Evolutionary conservation across 495 filamentous ascomycete species (phyloP), one percentile per base, ranked within the genome.

Genomic region (Astrothelium macrocarpum): DNA sequence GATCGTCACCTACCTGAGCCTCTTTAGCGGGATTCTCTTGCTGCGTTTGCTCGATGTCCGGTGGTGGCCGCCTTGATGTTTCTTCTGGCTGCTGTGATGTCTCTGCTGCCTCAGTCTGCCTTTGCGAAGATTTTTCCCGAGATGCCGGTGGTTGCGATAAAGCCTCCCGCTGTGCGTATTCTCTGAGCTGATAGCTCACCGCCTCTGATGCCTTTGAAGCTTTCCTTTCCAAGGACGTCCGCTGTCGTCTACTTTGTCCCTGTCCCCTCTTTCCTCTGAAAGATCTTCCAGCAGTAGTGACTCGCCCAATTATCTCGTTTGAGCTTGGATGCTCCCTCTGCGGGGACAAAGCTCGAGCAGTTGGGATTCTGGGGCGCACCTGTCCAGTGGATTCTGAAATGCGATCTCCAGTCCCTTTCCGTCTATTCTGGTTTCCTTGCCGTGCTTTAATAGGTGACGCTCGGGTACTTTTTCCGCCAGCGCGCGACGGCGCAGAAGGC

Each of bases 131-230:
- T 26, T 29, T 56, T 25, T 29, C 29, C 29, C 49, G 49, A 18
- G 26, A 64, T 64, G 62, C 49, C 32, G 25, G 20, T 64, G 53
- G 32, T 39, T 34, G 49, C 31, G 49, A 26, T 64, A 42, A 64
- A 59, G 49, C 46, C 32, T 20, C 42, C 49, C 53, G 16, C 46
- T 29, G 49, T 56, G 49, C 25, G 25, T 56, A n/a, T 29, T 56
- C 49, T 56, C 49, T 25, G 49, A 56, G 49, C 49, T 29, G 49
- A 56, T 56, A 56, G 49, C 49, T 25, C 49, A 29, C 49, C 25
- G 20, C 49, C 49, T 26, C 49, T 29, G 49, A 26, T 56, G 9
- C 25, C 9, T 56, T 56, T 29, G n/a, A 25, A 29, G n/a, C 49
- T 56, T 56, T 29, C 49, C 49, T 25, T 26, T 26, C 49, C 49